Evolutionary conservation across 768 basidiomycete species (phyloP), one percentile per base, ranked within the genome.

Genomic region (Coprinopsis sp.): DNA sequence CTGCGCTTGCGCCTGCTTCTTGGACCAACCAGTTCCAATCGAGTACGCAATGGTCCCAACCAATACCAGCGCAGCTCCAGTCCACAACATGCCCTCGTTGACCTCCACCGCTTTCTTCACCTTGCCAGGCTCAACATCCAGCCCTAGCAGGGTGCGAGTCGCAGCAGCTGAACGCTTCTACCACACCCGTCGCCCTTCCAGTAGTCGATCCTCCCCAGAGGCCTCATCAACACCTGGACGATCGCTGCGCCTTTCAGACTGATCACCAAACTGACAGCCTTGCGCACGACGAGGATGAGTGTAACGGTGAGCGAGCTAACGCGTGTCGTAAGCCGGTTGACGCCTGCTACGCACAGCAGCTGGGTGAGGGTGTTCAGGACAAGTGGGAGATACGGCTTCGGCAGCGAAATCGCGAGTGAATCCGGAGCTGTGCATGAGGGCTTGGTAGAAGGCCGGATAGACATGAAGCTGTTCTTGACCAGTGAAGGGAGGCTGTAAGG

Each of bases 271-370:
- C 87, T 90, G 24, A 77, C 71, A 11, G 88, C 89, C 59, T 92
- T 92, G 47, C 89, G 77, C 14, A 92, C 84, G 43, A 85, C 86
- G 33, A 91, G 72, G 21, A 90, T 74, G 45, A 91, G 82, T 3
- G 85, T 88, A 14, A 92, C 89, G 1, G 79, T 85, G 31, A 92
- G 71, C 8, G 84, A 74, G 40, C 77, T 79, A 5, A 90, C 84
- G 37, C 81, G 77, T 1, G 83, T 81, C 0, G 91, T 91, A 51
- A 97, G 74, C 37, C 89, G 73, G 62, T 96, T 82, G 34, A 95
- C 93, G 25, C 93, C 93, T 0, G 88, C 71, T 13, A 87, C 82
- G 64, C 93, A 97, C 6, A 94, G 50, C 3, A 92, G 72, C 59
- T 93, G 91, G 0, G 92, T 94, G 30, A 83, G 46, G 7, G 92